Base-by-base conservation (phyloP, 192 early-diverging fungal species). In the Jimgerdemannia lactiflua region DNA sequence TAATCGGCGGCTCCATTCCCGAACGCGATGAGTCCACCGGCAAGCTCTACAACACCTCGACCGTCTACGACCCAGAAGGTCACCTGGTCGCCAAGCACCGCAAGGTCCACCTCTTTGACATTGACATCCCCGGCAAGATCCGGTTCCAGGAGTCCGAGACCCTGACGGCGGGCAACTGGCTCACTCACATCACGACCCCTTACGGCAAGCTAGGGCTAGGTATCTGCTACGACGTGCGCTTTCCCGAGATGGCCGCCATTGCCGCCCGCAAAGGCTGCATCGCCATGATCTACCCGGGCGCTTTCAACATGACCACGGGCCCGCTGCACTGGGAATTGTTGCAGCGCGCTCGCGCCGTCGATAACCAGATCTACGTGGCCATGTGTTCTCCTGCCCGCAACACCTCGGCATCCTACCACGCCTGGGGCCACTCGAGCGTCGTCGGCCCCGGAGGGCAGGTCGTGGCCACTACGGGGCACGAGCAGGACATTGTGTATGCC, bases 311-410 rank as follows among this genome's bases (percentile, higher is more conserved):
- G 82, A 96, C 92, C 10, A 99, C 98, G 3, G 98, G 98, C 19
- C 96, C 97, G 2, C 71, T 97, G 78, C 96, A 98, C 73, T 99
- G 97, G 96, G 97, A 99, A 78, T 83, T 97, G 42, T 73, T 97
- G 69, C 86, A 92, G 78, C 84, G 95, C 0, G 92, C 95, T 1
- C 73, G 83, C 74, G 98, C 98, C 2, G 79, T 94, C 19, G 98
- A 99, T 82, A 99, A 98, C 80, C 95, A 95, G 78, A 87, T 99
- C 72, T 99, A 91, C 76, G 93, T 95, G 0, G 95, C 95, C 7
- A 92, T 92, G n/a, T 99, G 98, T 84, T 98, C 98, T 3, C 98
- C 98, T 7, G 98, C 98, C 10, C 86, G 96, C 40, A 95, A 96
- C 71, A 66, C 76, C 14, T 73, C 43, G 10, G 93, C 93, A 3